phyloP scores from a whole-genome alignment of 2,329 filamentous ascomycete species.

The Curvularia lunata region DNA sequence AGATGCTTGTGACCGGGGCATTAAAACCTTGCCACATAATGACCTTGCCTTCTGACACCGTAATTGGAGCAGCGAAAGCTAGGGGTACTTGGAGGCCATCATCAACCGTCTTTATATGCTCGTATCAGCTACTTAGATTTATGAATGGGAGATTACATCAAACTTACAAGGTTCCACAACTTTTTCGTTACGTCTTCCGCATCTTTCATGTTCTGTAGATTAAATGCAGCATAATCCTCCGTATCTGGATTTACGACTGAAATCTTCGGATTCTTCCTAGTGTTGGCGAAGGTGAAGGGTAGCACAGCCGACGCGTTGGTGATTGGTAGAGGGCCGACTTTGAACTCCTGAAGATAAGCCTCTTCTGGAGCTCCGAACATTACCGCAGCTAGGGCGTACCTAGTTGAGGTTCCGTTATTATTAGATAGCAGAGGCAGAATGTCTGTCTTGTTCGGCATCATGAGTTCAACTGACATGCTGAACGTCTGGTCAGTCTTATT shows the following conservation, averaged over 20 bases:
- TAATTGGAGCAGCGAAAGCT: conserved; percentile 1
- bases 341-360: conserved; percentile 3
- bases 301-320: neutral
- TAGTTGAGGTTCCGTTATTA: neutral
- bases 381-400: conserved; percentile 1
- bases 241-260: neutral
- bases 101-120: neutral
- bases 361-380: conserved; percentile 5
- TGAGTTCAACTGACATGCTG: conserved; percentile 3
- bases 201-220: conserved; percentile 1
- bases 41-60: neutral
- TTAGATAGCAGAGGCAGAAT: neutral
- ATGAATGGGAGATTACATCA: neutral
- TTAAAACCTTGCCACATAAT: conserved; percentile 4
- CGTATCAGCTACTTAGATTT: neutral
- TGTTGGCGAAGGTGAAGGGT: conserved; percentile 3
- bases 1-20: conserved; percentile 1
- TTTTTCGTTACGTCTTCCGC: conserved; percentile 1
- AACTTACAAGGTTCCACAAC: conserved; percentile 3
- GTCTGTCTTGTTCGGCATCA: conserved; percentile 3
- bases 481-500: neutral
- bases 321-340: conserved; percentile 3
- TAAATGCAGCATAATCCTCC: neutral
- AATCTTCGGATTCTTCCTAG: neutral
- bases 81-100: conserved; percentile 1